Percentiles rank a stretch among this genome's conserved stretches.
Conservation (phyloP, 73 alveolate species). For the Stentor coeruleus region DNA sequence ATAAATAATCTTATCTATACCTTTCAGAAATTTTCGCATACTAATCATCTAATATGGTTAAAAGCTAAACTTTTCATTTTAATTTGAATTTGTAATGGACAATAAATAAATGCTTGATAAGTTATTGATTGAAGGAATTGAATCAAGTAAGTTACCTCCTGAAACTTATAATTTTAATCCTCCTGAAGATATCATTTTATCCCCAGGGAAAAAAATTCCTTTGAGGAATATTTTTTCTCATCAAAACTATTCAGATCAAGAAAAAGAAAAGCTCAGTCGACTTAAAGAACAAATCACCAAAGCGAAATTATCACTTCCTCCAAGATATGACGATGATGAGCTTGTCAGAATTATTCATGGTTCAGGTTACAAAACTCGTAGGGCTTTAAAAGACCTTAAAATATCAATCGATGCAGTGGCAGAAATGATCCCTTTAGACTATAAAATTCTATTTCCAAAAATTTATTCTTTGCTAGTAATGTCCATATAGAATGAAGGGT, state of each 20-base stretch:
- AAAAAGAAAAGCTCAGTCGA: background rate
- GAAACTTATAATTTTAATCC: background rate
- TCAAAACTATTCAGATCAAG: background rate
- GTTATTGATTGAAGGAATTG: background rate
- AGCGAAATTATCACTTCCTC: background rate
- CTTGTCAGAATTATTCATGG: background rate
- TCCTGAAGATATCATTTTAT: background rate
- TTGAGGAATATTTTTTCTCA: background rate
- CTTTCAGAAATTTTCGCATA: no score
- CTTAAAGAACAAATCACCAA: background rate
- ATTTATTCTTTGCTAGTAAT: background rate
- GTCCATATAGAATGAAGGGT: background rate
- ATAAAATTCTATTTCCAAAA: background rate
- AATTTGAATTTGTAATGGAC: no score
- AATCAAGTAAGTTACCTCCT: background rate
- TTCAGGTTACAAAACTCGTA: conserved; percentile 11
- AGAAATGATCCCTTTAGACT: background rate
- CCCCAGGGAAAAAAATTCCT: background rate
- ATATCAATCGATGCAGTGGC: background rate
- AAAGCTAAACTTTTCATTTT: no score
- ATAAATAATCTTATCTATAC: no score
- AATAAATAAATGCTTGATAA: background rate
- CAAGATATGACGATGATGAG: background rate
- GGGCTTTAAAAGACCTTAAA: background rate
- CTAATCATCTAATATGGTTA: no score